Evolutionary conservation across 345 rosid genomes (phyloP).

Genomic region (Moricandia arvensis): DNA sequence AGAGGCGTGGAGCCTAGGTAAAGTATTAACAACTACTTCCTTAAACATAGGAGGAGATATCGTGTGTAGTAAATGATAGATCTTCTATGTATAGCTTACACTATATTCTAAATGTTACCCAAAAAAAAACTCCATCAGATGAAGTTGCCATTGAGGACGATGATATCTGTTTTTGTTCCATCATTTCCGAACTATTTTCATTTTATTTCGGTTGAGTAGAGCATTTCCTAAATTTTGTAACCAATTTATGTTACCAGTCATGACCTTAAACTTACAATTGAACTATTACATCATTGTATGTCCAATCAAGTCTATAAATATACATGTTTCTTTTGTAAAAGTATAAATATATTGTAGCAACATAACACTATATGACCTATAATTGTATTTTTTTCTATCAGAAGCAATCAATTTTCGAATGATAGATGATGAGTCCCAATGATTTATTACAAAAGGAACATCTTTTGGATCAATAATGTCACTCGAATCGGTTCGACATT

Average conservation of each 20-base stretch:
- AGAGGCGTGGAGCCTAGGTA: too few species aligned
- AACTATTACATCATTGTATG: neutral
- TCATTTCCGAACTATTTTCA: too few species aligned
- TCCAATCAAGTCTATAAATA: neutral
- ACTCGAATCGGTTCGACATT: neutral
- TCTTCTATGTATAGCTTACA: too few species aligned
- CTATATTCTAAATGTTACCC: too few species aligned
- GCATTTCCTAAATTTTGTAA: neutral
- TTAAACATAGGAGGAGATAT: too few species aligned
- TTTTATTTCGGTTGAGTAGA: neutral
- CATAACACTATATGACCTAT: slow-evolving; percentile 29
- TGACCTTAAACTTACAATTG: neutral
- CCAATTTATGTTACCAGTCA: neutral
- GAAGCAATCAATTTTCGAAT: slow-evolving; percentile 15
- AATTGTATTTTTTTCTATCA: slow-evolving; percentile 8
- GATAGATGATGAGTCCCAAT: slow-evolving; percentile 16
- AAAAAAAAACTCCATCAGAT: too few species aligned
- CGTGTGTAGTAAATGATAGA: too few species aligned
- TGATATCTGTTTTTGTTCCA: too few species aligned
- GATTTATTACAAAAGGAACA: slow-evolving; percentile 28
- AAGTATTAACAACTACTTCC: too few species aligned
- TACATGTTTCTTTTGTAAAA: slow-evolving; percentile 3
- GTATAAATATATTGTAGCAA: slow-evolving; percentile 9
- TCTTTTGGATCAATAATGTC: slow-evolving; percentile 34
- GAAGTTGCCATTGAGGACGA: too few species aligned